Evolutionary conservation across 2,329 filamentous ascomycete species (phyloP), one percentile per base, ranked within the genome.

Genomic region (Microdochium nivale): DNA sequence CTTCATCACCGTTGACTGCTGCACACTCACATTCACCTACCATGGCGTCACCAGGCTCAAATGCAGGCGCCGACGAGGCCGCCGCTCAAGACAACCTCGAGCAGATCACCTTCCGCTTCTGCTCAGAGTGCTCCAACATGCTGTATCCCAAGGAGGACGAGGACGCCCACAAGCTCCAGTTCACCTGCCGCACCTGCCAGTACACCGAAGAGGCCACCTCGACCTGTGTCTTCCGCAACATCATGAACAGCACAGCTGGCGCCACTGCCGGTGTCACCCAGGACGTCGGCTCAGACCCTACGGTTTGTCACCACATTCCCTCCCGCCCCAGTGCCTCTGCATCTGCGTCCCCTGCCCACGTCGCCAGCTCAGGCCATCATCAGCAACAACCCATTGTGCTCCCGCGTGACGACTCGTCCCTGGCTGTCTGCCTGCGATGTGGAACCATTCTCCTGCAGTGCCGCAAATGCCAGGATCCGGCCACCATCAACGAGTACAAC

Each of bases 121-220:
- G 94, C 77, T 90, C 90, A 62, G 94, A 99, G 79, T 99, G 94
- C 75, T 96, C 91, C 62, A 99, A 99, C 78, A 88, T 99, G 81
- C 79, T 99, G 51, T 97, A 97, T 66, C 94, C 94, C 49, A 94
- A 95, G 72, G 95, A 99, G 76, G 90, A 99, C 71, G 84, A 86
- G 56, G 78, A 85, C 55, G 84, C 83, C 55, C 88, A 88, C 74
- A 86, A 84, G 63, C 84, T 99, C 60, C 87, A 96, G 76, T 99
- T 95, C 72, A 90, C 89, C 57, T 99, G 94, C 77, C 88, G 92
- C 62, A 96, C 91, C 52, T 99, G 94, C 75, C 86, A 90, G 66
- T 96, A 90, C 73, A 88, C 86, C 62, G 90, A 96, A 67, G 83
- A 87, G 57, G 91, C 92, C 30, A 83, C 83, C 55, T 92, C 90